phyloP scores from a whole-genome alignment of 2,329 filamentous ascomycete genomes.

The Aspergillus oerlinghausenensis region DNA sequence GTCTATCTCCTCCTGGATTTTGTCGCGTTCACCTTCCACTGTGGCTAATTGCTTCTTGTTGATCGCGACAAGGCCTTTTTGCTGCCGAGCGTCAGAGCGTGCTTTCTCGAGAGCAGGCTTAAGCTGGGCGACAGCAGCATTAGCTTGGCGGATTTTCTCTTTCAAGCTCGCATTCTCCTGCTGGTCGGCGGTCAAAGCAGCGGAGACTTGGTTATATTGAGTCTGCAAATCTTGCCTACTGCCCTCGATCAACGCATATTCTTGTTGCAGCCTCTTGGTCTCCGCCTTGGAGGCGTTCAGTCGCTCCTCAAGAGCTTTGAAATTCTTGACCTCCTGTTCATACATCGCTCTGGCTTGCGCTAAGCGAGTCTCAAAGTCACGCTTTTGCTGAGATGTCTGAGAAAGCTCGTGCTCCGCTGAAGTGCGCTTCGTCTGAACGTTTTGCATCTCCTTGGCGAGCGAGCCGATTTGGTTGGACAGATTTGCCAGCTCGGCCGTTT shows the following conservation, averaged over 20 bases:
- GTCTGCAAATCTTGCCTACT: conserved; percentile 74
- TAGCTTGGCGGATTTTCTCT: conserved; percentile 79
- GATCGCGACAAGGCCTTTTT: conserved; percentile 94
- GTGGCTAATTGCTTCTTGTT: conserved; percentile 97
- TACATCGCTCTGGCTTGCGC: conserved; percentile 83
- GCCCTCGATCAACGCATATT: conserved; percentile 77
- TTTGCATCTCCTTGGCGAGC: conserved; percentile 88
- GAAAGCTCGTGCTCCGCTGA: conserved; percentile 76
- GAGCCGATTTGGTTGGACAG: conserved; percentile 93
- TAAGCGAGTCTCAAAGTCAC: conserved; percentile 84
- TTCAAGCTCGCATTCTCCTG: conserved; percentile 82
- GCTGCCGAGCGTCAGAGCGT: conserved; percentile 84
- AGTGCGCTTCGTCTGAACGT: conserved; percentile 76
- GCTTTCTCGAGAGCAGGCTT: conserved; percentile 92
- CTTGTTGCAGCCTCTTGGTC: conserved; percentile 76
- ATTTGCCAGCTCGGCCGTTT: conserved; percentile 90
- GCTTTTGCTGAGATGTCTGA: conserved; percentile 79
- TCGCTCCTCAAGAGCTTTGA: conserved; percentile 79
- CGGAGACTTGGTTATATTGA: conserved; percentile 72
- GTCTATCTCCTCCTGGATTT: conserved; percentile 74
- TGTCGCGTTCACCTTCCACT: conserved; percentile 82
- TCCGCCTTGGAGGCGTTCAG: conserved; percentile 71
- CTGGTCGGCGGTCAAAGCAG: conserved; percentile 77
- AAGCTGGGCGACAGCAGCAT: conserved; percentile 74
- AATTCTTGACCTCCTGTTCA: conserved; percentile 86